These are phyloP conservation scores for Endocladia muricata DNA, from an alignment of 31 red algal species.

Conservation along the genomic window DNA sequence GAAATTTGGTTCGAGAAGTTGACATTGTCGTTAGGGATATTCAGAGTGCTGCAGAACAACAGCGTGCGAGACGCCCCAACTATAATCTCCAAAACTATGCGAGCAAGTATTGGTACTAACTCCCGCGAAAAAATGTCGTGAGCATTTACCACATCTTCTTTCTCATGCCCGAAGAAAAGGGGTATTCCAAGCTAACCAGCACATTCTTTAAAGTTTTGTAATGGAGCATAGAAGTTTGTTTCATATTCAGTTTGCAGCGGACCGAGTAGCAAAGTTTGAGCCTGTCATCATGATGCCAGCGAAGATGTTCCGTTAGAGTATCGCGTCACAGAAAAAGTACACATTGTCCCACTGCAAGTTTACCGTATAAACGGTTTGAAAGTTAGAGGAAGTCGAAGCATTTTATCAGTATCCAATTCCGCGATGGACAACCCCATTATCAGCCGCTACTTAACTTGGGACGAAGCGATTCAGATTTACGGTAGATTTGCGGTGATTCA, in stretches of 20 bases:
- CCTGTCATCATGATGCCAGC: background rate
- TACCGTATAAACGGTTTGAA: background rate
- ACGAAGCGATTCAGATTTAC: conserved; percentile 8
- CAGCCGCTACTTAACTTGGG: conserved; percentile 3
- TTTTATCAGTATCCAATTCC: conserved; percentile 7
- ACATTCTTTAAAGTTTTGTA: background rate
- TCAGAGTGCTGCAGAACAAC: background rate
- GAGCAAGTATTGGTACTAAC: background rate
- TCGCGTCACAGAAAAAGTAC: background rate
- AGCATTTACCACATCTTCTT: background rate
- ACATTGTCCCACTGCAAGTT: background rate
- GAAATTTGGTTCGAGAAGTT: background rate
- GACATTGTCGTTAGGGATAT: background rate
- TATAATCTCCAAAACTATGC: background rate
- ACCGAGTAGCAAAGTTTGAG: background rate
- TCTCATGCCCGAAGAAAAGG: background rate
- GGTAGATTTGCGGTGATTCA: background rate
- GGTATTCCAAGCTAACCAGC: background rate
- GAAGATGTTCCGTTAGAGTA: background rate
- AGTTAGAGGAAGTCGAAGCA: conserved; percentile 4
- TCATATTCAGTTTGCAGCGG: conserved; percentile 9
- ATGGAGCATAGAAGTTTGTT: background rate
- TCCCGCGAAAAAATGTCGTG: background rate
- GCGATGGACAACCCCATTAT: conserved; percentile 1
- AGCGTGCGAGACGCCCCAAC: background rate